These are phyloP conservation scores for Kwoniella pini DNA, from an alignment of 768 basidiomycete species.

Conservation along the genomic window DNA sequence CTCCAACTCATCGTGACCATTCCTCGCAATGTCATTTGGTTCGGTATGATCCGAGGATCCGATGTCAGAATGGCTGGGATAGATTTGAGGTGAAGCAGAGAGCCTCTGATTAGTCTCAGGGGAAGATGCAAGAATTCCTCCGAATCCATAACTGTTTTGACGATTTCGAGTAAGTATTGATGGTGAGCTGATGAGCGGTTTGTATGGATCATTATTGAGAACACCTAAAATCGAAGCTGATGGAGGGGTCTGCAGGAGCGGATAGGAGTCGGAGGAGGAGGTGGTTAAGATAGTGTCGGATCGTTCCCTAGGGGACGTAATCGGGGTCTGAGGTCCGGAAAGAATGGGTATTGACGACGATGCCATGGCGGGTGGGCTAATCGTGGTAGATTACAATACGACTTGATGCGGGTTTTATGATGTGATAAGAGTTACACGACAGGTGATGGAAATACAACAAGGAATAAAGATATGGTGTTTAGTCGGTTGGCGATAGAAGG, in stretches of 20 bases:
- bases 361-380: too few species aligned
- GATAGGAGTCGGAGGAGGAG: conserved; percentile 21
- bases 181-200: not conserved
- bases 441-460: too few species aligned
- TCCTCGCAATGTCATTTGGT: too few species aligned
- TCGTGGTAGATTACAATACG: too few species aligned
- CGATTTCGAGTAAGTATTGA: not conserved
- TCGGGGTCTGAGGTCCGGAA: not conserved
- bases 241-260: conserved; percentile 19
- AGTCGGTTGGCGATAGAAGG: too few species aligned
- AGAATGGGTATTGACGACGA: not conserved
- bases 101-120: not conserved
- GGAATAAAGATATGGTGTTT: too few species aligned
- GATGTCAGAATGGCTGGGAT: too few species aligned
- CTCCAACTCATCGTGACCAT: too few species aligned
- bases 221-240: conserved; percentile 19
- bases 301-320: conserved; percentile 4
- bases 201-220: not conserved
- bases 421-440: too few species aligned
- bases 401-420: too few species aligned
- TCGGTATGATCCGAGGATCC: too few species aligned
- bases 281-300: conserved; percentile 24
- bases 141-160: conserved; percentile 18
- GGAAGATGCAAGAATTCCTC: not conserved
- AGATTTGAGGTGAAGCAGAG: not conserved